Evolutionary conservation across 2,329 filamentous ascomycete genomes (phyloP).

Genomic region (Coniella vitis): DNA sequence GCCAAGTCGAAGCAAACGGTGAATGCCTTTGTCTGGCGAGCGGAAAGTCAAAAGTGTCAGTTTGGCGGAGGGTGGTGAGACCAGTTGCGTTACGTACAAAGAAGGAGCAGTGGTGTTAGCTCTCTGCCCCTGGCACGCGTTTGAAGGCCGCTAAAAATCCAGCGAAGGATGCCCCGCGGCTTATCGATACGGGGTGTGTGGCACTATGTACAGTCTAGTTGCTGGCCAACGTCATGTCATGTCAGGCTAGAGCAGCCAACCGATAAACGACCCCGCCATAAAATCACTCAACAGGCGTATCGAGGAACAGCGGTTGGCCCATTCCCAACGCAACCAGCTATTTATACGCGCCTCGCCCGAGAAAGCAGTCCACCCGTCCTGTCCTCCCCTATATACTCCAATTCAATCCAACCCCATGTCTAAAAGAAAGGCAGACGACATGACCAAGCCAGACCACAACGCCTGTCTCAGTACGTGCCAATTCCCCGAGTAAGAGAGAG

Average conservation of each 20-base stretch:
- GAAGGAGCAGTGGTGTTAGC: too few relatives aligned
- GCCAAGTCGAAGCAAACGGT: too few relatives aligned
- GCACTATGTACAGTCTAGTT: too few relatives aligned
- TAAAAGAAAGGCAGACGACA: constrained; percentile 26
- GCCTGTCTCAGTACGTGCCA: constrained; percentile 53
- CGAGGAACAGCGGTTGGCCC: constrained; percentile 1
- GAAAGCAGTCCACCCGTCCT: too few relatives aligned
- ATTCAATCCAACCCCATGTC: constrained; percentile 9
- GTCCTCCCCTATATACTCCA: too few relatives aligned
- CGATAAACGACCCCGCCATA: constrained; percentile 11
- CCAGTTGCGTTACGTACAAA: too few relatives aligned
- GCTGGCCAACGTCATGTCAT: constrained; percentile 3
- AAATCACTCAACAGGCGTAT: constrained; percentile 16
- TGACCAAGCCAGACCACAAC: constrained; percentile 52
- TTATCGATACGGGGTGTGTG: constrained; percentile 1
- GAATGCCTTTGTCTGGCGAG: too few relatives aligned
- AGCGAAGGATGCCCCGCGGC: constrained; percentile 11
- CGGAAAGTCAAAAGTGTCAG: too few relatives aligned
- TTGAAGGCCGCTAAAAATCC: background rate
- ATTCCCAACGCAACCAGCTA: constrained; percentile 3
- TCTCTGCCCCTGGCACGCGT: too few relatives aligned
- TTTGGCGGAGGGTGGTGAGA: too few relatives aligned
- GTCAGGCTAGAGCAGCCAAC: constrained; percentile 7
- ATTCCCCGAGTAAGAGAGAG: too few relatives aligned
- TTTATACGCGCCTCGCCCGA: constrained; percentile 7